Evolutionary conservation across 2,329 filamentous ascomycete species (phyloP).

Genomic region (Penicillium paneum): DNA sequence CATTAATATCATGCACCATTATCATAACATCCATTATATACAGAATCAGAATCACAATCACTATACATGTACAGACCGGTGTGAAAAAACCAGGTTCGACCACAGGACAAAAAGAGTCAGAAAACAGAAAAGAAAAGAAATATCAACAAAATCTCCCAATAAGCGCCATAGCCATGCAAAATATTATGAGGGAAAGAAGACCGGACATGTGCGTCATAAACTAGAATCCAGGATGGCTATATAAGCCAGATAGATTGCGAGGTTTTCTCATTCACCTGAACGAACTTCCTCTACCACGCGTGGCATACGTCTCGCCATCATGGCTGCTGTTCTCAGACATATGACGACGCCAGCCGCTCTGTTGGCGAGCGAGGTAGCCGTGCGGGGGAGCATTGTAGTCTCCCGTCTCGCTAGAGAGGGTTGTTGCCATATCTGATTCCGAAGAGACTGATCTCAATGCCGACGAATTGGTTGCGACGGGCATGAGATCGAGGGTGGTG

Average conservation of each 20-base stretch:
- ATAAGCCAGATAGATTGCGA: neutral
- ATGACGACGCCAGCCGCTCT: slow-evolving; percentile 33
- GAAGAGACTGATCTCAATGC: slow-evolving; percentile 17
- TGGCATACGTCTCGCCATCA: slow-evolving; percentile 7
- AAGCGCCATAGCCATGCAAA: slow-evolving; percentile 1
- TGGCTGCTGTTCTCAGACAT: slow-evolving; percentile 17
- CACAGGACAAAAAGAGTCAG: neutral
- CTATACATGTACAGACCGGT: neutral
- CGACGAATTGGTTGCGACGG: neutral
- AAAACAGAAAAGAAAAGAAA: neutral
- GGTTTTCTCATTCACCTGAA: neutral
- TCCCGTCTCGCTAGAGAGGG: slow-evolving; percentile 22
- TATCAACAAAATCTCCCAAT: neutral
- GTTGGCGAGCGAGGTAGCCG: slow-evolving; percentile 8
- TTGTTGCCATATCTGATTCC: slow-evolving; percentile 23
- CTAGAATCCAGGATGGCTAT: neutral
- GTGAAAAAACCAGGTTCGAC: neutral
- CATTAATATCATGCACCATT: slow-evolving; percentile 16
- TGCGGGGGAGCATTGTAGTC: slow-evolving; percentile 6
- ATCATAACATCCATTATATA: slow-evolving; percentile 18
- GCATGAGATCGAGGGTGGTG: slow-evolving; percentile 2
- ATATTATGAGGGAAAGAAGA: neutral
- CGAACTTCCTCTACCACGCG: neutral
- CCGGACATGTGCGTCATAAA: neutral
- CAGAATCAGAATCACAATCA: neutral